phyloP scores from a whole-genome alignment of 2,329 filamentous ascomycete species.

The Magnaporthiopsis rhizophila region DNA sequence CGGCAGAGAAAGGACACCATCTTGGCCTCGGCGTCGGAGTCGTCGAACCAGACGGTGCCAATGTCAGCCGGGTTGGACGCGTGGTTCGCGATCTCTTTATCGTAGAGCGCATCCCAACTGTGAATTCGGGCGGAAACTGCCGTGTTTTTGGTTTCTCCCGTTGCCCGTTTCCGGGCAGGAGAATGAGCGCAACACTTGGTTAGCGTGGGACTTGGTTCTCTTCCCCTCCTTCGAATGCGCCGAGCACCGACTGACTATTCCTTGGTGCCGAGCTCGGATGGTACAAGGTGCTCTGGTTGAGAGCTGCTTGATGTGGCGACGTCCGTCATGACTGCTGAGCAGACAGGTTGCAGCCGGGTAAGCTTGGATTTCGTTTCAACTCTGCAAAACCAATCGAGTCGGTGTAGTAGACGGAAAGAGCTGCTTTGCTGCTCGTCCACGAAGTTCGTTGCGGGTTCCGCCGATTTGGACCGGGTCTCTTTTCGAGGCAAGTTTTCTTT shows the following conservation, averaged over 20 bases:
- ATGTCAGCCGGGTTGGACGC: slow-evolving; percentile 64
- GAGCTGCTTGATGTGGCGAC: not conserved
- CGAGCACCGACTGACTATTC: slow-evolving; percentile 67
- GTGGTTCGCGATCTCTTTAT: slow-evolving; percentile 63
- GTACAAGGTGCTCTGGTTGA: slow-evolving; percentile 60
- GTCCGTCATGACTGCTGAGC: not conserved
- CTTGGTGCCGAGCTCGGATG: slow-evolving; percentile 77
- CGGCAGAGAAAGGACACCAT: slow-evolving; percentile 60
- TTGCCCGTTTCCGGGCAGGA: not conserved
- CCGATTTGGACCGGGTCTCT: too few species aligned
- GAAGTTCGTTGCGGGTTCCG: not conserved
- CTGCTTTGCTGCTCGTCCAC: too few species aligned
- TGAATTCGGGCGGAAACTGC: slow-evolving; percentile 1
- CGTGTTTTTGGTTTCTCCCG: not conserved
- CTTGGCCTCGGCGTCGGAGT: slow-evolving; percentile 79
- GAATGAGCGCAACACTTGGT: not conserved
- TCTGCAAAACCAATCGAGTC: not conserved
- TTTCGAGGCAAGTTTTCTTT: not conserved
- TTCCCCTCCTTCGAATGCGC: not conserved
- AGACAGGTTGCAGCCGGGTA: not conserved
- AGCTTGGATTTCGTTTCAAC: not conserved
- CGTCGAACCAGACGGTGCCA: slow-evolving; percentile 94
- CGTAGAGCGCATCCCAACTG: slow-evolving; percentile 73
- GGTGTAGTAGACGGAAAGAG: not conserved
- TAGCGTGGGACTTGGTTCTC: not conserved